Evolutionary conservation across 164 flowering plant species (phyloP).

Genomic region (Macadamia integrifolia): DNA sequence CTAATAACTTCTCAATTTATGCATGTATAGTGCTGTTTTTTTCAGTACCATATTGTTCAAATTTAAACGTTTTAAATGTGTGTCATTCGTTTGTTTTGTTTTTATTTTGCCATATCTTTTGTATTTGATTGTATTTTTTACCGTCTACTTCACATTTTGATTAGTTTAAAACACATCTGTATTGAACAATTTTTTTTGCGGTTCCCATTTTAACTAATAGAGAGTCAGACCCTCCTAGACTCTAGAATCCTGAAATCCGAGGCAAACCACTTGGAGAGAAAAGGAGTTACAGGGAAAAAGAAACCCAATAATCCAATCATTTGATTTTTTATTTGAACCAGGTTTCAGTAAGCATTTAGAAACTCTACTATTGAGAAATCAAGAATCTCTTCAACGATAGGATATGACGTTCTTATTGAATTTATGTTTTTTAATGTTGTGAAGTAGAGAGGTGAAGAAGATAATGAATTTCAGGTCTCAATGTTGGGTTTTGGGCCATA

Average conservation of each 20-base stretch:
- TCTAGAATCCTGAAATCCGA: conserved; percentile 6
- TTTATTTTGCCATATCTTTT: too few relatives aligned
- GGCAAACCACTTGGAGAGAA: conserved; percentile 8
- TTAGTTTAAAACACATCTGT: too few relatives aligned
- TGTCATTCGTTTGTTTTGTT: too few relatives aligned
- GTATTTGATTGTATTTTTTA: too few relatives aligned
- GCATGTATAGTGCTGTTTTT: too few relatives aligned
- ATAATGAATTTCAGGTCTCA: conserved; percentile 31
- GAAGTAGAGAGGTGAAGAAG: conserved; percentile 37
- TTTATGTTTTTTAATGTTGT: not conserved
- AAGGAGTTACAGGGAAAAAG: conserved; percentile 11
- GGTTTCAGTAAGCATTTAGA: conserved; percentile 42
- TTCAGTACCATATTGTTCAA: too few relatives aligned
- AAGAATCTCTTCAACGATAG: not conserved
- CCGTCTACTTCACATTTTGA: too few relatives aligned
- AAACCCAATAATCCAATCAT: conserved; percentile 11
- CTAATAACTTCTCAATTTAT: too few relatives aligned
- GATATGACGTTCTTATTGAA: not conserved
- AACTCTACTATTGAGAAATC: not conserved
- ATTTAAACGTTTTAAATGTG: too few relatives aligned
- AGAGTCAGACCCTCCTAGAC: not conserved
- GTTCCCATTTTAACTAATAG: too few relatives aligned
- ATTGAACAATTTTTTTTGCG: too few relatives aligned
- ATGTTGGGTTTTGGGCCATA: too few relatives aligned
- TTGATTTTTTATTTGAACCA: conserved; percentile 64